Conservation (phyloP, 345 rosid genomes). For the Bruguiera gymnorhiza region DNA sequence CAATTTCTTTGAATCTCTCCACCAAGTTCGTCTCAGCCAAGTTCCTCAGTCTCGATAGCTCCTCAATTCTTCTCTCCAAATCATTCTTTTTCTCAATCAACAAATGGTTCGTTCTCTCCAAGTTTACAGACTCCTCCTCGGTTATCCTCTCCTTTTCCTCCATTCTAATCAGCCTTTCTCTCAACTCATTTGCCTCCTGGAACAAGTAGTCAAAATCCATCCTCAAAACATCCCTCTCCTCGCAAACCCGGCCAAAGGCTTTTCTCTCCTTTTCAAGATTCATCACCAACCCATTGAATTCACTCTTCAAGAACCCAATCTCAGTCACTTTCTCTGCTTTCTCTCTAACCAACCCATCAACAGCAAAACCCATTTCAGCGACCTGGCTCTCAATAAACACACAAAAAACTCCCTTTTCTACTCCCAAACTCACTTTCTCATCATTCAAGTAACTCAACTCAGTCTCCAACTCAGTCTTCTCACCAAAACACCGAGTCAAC, state of each 20-base stretch:
- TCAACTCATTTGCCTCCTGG: conserved; percentile 33
- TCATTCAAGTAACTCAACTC: conserved; percentile 39
- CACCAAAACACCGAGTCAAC: conserved; percentile 30
- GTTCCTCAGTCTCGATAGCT: conserved; percentile 27
- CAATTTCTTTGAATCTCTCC: conserved; percentile 26
- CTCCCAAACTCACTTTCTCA: conserved; percentile 37
- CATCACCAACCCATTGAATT: conserved; percentile 25
- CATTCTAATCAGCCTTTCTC: conserved; percentile 32
- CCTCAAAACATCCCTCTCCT: conserved; percentile 48
- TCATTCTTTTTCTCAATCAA: conserved; percentile 34
- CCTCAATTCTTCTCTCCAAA: conserved; percentile 26
- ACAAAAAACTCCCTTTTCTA: conserved; percentile 39
- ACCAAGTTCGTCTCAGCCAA: conserved; percentile 32
- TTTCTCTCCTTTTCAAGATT: conserved; percentile 37
- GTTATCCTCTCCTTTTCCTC: conserved; percentile 34
- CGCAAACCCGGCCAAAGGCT: conserved; percentile 33
- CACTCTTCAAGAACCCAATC: conserved; percentile 34
- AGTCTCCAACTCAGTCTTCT: conserved; percentile 27
- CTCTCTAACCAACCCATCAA: conserved; percentile 32
- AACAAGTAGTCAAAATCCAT: conserved; percentile 25
- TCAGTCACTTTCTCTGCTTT: conserved; percentile 37
- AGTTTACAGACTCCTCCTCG: conserved; percentile 29
- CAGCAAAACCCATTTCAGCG: conserved; percentile 34
- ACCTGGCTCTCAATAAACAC: conserved; percentile 39
- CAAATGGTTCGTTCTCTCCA: conserved; percentile 29